Evolutionary conservation across 805 yeast species (phyloP), one percentile per base, ranked within the genome.

Genomic region (Saturnispora mendoncae): DNA sequence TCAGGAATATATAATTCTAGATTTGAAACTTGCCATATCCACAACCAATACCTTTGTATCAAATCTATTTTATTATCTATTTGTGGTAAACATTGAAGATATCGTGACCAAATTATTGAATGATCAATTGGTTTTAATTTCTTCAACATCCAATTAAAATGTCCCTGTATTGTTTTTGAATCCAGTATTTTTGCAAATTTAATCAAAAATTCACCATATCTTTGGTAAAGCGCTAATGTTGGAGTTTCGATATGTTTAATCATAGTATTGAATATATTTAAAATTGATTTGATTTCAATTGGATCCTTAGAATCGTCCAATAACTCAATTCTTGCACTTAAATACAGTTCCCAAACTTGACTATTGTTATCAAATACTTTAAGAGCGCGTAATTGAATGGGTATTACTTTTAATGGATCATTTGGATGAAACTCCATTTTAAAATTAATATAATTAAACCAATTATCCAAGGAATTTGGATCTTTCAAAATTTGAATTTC

Each of bases 371-470:
- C 15, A 17, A 7, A 21, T 27, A 7, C 21, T 10, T 32, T 24
- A 17, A 38, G 20, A 4, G 36, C 20, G 7, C 37, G 25, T 13
- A 25, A 33, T 13, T 15, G 23, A 14, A 26, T 14, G 9, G 6
- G 17, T 18, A 19, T 25, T 24, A 15, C 29, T 13, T 20, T 24
- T 23, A 32, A 3, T 19, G 21, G 62, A 56, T 49, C 54, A 7
- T 42, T 19, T 58, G 51, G 60, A 40, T 27, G 43, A 34, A 2
- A 40, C 46, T 8, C 38, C 24, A 17, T 35, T 54, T 69, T 69
- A 44, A 51, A 53, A 4, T 59, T 51, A 34, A 67, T 51, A 51
- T 76, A 78, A 2, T 61, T 54, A 33, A 61, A 43, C 84, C 84
- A 78, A 1, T 53, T 41, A 3, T 58, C 53, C n/a, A 60, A 39